A percentile compares a stretch with the other conserved stretches of the same genome.
Evolutionary conservation across 495 filamentous ascomycete genomes (phyloP).

Genomic region (Xylaria scruposa): DNA sequence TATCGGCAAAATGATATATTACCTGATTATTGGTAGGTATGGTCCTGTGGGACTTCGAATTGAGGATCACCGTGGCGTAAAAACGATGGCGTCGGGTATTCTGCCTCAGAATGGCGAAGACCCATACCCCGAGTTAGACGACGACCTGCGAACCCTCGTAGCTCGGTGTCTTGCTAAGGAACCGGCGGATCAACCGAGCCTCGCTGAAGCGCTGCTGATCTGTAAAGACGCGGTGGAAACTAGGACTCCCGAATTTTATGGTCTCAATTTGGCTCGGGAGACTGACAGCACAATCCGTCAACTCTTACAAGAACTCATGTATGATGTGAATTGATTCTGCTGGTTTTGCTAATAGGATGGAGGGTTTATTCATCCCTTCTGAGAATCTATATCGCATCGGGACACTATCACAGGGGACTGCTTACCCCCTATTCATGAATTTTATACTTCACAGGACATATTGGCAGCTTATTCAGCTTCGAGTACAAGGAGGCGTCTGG

Average conservation of each 20-base stretch:
- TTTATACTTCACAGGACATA: not conserved
- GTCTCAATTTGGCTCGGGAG: not conserved
- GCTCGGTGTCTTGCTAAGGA: not conserved
- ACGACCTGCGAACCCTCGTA: constrained; percentile 6
- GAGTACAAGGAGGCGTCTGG: too few relatives aligned
- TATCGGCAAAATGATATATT: not conserved
- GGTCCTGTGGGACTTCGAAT: fast-evolving
- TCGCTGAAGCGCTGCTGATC: not conserved
- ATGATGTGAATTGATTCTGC: not conserved
- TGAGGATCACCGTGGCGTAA: not conserved
- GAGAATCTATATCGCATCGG: not conserved
- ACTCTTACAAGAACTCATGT: not conserved
- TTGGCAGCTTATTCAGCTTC: not conserved
- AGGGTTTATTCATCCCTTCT: not conserved
- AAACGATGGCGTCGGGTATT: not conserved
- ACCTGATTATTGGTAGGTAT: not conserved
- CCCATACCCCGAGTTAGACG: constrained; percentile 5
- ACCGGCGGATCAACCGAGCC: not conserved
- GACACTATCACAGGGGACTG: not conserved
- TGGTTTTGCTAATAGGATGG: not conserved
- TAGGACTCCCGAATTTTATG: not conserved
- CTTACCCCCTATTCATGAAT: not conserved
- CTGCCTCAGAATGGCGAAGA: not conserved
- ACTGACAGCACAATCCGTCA: not conserved
- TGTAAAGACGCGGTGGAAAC: not conserved